Conservation (phyloP, 495 filamentous ascomycete species). For the Penicillium pancosmium region DNA sequence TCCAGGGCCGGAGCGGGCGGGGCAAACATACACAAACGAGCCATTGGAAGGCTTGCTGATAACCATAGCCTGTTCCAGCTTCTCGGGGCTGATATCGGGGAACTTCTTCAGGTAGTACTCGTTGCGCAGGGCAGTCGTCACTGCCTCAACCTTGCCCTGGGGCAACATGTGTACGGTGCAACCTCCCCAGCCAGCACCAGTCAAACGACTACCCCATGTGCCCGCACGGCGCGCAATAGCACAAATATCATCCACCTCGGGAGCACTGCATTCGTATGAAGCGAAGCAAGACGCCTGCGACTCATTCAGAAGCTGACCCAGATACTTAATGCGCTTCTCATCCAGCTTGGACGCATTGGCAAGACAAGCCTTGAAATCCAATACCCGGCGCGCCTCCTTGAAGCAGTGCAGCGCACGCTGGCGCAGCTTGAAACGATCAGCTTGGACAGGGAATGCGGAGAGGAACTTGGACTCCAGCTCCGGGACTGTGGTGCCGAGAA, state of each 20-base stretch:
- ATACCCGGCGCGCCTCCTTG: constrained; percentile 82
- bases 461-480: constrained; percentile 76
- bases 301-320: constrained; percentile 87
- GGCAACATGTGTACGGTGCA: constrained; percentile 94
- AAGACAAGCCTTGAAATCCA: constrained; percentile 77
- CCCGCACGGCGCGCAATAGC: constrained; percentile 75
- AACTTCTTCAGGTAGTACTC: constrained; percentile 81
- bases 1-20: neutral
- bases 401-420: constrained; percentile 90
- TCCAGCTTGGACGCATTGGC: constrained; percentile 53
- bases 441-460: constrained; percentile 82
- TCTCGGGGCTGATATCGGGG: constrained; percentile 69
- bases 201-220: constrained; percentile 82
- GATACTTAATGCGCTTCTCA: constrained; percentile 61
- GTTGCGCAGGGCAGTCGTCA: constrained; percentile 73
- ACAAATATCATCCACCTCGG: constrained; percentile 87
- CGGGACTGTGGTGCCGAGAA: constrained; percentile 66
- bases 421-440: constrained; percentile 83
- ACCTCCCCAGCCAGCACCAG: constrained; percentile 96
- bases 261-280: constrained; percentile 85
- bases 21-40: constrained; percentile 46
- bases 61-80: constrained; percentile 78
- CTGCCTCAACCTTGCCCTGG: constrained; percentile 78
- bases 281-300: constrained; percentile 85
- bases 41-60: constrained; percentile 76